Base-by-base conservation (phyloP, 257 asterid genomes). In the Scutellaria galericulata region DNA sequence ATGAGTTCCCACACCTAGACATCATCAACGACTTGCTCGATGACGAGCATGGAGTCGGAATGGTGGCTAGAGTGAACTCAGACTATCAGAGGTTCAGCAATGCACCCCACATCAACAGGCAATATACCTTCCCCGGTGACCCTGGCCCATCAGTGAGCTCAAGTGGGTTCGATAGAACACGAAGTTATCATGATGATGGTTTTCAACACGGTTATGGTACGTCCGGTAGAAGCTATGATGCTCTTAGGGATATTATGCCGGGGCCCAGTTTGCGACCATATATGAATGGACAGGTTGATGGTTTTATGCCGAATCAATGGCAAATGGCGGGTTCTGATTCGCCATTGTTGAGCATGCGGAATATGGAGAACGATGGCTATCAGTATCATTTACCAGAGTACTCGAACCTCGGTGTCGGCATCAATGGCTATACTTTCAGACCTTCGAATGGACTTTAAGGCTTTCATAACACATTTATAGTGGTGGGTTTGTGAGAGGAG, bases 21-120 rank as follows among this genome's bases (percentile, higher is more conserved):
- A 90, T 92, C 77, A 92, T 92, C 77, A 92, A 92, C 5, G 96
- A 90, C 74, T 80, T 93, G 81, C 93, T 93, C 7, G 96, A 90
- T 20, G 97, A 93, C 10, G 97, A 89, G 68, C 85, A 83, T 40
- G 96, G 88, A 27, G 67, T 71, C 2, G 91, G 93, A 67, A 80
- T 66, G 68, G 58, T 67, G 4, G 68, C 82, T 45, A 50, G 74
- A 13, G 71, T 75, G 31, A 80, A 64, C 79, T 61, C 78, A 6
- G 72, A 86, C 77, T 85, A 85, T 66, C 88, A 77, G 22, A 72
- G 81, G 77, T 85, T 80, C 74, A 68, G 81, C 80, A 83, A 79
- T 6, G 86, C 81, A 31, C 82, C 86, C 4, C 92, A 85, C 79
- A 71, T 87, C 66, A 81, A 70, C 84, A 76, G 88, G 68, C 96